Evolutionary conservation across 1,284 basidiomycete genomes (phyloP).

Genomic region (Ganoderma lingzhi): DNA sequence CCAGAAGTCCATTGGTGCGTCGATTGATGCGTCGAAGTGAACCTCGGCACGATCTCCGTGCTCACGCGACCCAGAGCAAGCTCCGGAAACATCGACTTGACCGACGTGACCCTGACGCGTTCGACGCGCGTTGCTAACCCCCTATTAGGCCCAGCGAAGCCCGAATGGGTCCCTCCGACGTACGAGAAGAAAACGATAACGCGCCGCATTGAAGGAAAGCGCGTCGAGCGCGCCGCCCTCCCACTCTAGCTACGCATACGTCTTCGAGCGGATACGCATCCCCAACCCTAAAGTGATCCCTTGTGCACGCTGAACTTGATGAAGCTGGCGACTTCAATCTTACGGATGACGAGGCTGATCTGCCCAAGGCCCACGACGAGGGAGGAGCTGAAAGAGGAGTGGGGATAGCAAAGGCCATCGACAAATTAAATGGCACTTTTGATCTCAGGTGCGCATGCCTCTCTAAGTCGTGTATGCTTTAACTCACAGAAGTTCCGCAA

Average conservation of each 20-base stretch:
- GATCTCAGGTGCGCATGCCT: slow-evolving; percentile 31
- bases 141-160: slow-evolving; percentile 33
- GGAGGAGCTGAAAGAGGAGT: slow-evolving; percentile 28
- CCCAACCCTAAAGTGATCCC: slow-evolving; percentile 12
- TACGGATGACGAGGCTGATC: slow-evolving; percentile 23
- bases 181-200: slow-evolving; percentile 31
- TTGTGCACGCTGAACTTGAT: no score
- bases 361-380: no score
- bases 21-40: slow-evolving; percentile 2
- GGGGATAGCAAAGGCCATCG: slow-evolving; percentile 37
- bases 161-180: slow-evolving; percentile 31
- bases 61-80: slow-evolving; percentile 17
- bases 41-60: background rate
- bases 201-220: slow-evolving; percentile 22
- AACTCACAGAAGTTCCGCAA: background rate
- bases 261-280: slow-evolving; percentile 15
- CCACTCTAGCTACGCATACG: no score
- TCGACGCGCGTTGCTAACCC: slow-evolving; percentile 29
- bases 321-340: slow-evolving; percentile 20
- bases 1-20: slow-evolving; percentile 10
- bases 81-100: background rate
- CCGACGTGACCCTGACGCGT: slow-evolving; percentile 28
- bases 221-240: slow-evolving; percentile 22
- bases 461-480: slow-evolving; percentile 7
- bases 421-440: slow-evolving; percentile 32